Evolutionary conservation across 1,139 yeast genomes (phyloP).

Genomic region (Nematodospora anomalae): DNA sequence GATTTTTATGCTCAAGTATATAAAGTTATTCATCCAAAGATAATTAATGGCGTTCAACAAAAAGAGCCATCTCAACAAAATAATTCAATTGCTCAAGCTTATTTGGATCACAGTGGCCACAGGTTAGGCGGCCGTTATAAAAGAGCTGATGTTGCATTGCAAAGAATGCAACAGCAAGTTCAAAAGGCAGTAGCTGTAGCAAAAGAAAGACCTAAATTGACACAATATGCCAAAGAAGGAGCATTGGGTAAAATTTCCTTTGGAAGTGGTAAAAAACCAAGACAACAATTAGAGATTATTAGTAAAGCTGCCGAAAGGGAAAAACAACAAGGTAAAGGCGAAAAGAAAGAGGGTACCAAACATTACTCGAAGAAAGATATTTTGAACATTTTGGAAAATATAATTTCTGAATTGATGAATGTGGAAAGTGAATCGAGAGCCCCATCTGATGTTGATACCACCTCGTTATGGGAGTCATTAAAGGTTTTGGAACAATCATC

Average conservation of each 20-base stretch:
- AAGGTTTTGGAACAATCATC: constrained; percentile 59
- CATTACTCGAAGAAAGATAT: constrained; percentile 45
- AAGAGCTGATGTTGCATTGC: constrained; percentile 92
- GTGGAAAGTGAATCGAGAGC: constrained; percentile 84
- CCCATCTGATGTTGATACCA: constrained; percentile 52
- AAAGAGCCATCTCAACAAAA: constrained; percentile 37
- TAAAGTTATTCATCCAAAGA: constrained; percentile 72
- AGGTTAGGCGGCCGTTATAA: constrained; percentile 84
- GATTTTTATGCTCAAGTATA: constrained; percentile 95
- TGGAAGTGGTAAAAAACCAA: constrained; percentile 82
- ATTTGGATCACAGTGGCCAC: constrained; percentile 90
- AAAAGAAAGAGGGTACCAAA: constrained; percentile 23
- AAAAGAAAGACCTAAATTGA: constrained; percentile 79
- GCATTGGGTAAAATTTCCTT: constrained; percentile 87
- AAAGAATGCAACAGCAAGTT: constrained; percentile 98
- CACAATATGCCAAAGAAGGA: constrained; percentile 76
- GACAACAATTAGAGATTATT: constrained; percentile 77
- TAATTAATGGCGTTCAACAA: constrained; percentile 44
- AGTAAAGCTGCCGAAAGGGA: constrained; percentile 54
- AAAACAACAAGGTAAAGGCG: constrained; percentile 31
- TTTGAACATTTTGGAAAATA: constrained; percentile 66
- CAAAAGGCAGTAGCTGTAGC: constrained; percentile 96
- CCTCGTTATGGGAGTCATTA: constrained; percentile 74
- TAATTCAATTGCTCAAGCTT: constrained; percentile 88
- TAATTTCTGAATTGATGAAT: constrained; percentile 74